phyloP scores from a whole-genome alignment of 495 filamentous ascomycete species.

The Trichoderma erinaceum region DNA sequence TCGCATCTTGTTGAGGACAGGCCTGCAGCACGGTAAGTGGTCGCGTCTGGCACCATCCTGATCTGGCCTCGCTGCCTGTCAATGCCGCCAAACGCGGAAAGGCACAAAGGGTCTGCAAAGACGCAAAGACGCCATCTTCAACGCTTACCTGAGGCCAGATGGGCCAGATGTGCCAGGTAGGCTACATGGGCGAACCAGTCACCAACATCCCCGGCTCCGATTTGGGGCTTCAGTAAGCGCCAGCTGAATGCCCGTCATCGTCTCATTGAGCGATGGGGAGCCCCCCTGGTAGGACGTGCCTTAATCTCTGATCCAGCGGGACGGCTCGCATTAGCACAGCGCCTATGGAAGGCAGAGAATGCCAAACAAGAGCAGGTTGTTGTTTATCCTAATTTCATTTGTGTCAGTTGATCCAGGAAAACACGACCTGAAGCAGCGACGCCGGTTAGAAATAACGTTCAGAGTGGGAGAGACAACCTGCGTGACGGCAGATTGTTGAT shows the following conservation, averaged over 20 bases:
- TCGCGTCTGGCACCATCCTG: neutral
- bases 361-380: neutral
- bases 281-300: neutral
- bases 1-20: too few relatives aligned
- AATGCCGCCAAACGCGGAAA: slow-evolving; percentile 2
- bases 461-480: neutral
- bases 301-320: slow-evolving; percentile 5
- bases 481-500: neutral
- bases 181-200: neutral
- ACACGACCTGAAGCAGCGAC: neutral
- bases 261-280: neutral
- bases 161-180: too few relatives aligned
- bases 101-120: neutral
- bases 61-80: neutral
- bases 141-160: neutral
- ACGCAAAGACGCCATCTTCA: neutral
- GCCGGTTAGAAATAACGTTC: neutral
- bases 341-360: neutral
- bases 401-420: neutral
- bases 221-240: slow-evolving; percentile 4
- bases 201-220: neutral
- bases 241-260: slow-evolving; percentile 8
- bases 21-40: neutral
- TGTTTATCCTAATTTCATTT: neutral
- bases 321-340: neutral